Base-by-base conservation (phyloP, 768 basidiomycete species). In the button mushroom (Agaricus bisporus) region DNA sequence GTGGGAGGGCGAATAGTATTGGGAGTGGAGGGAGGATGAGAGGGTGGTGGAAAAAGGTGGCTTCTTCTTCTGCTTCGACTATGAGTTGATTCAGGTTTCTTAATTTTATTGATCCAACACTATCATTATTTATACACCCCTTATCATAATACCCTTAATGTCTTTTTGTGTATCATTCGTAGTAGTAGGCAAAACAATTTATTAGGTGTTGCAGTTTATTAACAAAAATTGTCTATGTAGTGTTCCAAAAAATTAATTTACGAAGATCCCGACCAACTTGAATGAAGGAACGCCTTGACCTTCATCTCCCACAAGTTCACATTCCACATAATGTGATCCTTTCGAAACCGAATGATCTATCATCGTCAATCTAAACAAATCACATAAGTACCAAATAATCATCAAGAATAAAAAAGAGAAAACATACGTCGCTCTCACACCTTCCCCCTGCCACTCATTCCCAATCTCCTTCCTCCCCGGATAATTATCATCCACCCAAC, bases 401-500 rank as follows among this genome's bases (percentile, higher is more conserved):
- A 8, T 29, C 29, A 32, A 22, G 22, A 22, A 22, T 3, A 32
- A 15, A 38, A 48, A 47, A 52, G 48, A 41, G 43, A 52, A 26
- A 63, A 79, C 88, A 60, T 66, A 92, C 91, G 79, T 76, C 28
- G 91, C 36, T 1, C 38, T 22, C n/a, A 53, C 37, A 14, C 51
- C 51, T 14, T 47, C 45, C 10, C 36, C 43, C 32, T 29, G 36
- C 22, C 7, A 17, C n/a, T 26, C 36, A 15, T 53, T 98, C 95
- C 66, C 84, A 81, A 54, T 98, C 75, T 83, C 76, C 56, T 81
- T 81, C 26, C 83, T 85, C 4, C 97, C 95, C 0, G 61, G 69
- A 58, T 84, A 81, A 65, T 99, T 99, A 67, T 99, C 95, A 67
- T 99, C 97, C 29, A 99, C 97, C 95, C 95, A 98, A 66, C 97